Evolutionary conservation across 2,329 filamentous ascomycete genomes (phyloP), one percentile per base, ranked within the genome.

Genomic region (Clonostachys rosea): DNA sequence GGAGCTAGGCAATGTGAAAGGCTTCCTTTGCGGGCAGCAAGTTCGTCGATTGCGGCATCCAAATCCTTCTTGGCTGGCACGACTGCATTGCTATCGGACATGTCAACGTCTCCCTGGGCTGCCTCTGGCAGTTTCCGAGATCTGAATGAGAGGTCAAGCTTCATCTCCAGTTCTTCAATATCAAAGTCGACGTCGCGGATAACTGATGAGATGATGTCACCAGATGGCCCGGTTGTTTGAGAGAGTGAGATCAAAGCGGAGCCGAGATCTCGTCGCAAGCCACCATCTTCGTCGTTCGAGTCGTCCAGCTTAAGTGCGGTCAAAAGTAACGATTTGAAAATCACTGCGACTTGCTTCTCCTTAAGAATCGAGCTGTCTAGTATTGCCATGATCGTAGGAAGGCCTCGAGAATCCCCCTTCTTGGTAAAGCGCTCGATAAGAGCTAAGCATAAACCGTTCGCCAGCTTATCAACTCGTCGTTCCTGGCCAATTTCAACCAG

Each of bases 131-230:
- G 64, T 41, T 78, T 71, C 48, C 56, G 71, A 8, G 78, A 77
- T 39, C 85, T 79, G 50, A 91, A 80, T 10, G 83, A 79, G 9
- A 85, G 80, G 47, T 89, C 84, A 17, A 95, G 73, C 54, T 82
- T 86, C 67, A 89, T 77, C 66, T 94, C 88, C 16, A 94, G 68
- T 43, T 83, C 78, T 50, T 89, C 81, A 41, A 94, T 78, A 57
- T 94, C 86, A 50, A 90, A 76, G 12, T 84, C 79, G 8, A 82
- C 78, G 39, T 86, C 79, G 35, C 81, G 73, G 36, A 92, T 77
- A 5, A 84, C 78, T n/a, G 74, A 74, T 50, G 83, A 76, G 48
- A 94, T 80, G n/a, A 84, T 71, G 24, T 78, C 73, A 12, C 83
- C 83, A 18, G 81, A 69, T 37, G 75, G 73, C 33, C 77, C 78